phyloP scores from a whole-genome alignment of 768 basidiomycete genomes.

The Calocera cornea region DNA sequence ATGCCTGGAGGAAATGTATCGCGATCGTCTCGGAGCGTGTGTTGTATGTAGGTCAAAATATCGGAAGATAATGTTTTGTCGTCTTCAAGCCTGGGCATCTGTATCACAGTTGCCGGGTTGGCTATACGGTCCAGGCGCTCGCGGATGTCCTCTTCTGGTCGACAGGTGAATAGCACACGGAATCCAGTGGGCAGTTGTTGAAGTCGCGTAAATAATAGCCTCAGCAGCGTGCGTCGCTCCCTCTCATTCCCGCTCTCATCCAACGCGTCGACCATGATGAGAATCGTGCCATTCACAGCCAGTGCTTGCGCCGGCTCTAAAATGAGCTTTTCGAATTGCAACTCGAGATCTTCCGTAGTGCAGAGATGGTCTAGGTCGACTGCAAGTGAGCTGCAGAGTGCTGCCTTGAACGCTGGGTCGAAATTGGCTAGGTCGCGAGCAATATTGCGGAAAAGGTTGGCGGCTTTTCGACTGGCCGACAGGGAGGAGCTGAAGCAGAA shows the following conservation, averaged over 20 bases:
- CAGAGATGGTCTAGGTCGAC: not conserved
- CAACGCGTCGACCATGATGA: not conserved
- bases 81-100: not conserved
- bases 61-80: not conserved
- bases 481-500: slow-evolving; percentile 10
- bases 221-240: not conserved
- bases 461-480: not conserved
- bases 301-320: not conserved
- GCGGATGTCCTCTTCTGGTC: not conserved
- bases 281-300: not conserved
- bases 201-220: not conserved
- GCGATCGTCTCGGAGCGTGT: not conserved
- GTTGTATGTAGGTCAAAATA: not conserved
- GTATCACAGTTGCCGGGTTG: not conserved
- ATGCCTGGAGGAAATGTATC: not conserved
- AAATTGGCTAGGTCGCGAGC: slow-evolving; percentile 9
- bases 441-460: slow-evolving; percentile 11
- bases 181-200: not conserved
- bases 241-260: not conserved
- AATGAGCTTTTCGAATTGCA: not conserved
- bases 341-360: not conserved
- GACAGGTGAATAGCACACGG: not conserved
- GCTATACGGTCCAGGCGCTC: not conserved
- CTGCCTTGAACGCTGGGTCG: not conserved
- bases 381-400: not conserved